Evolutionary conservation across 331 rosid species (phyloP).

Genomic region (Malus hybrid): DNA sequence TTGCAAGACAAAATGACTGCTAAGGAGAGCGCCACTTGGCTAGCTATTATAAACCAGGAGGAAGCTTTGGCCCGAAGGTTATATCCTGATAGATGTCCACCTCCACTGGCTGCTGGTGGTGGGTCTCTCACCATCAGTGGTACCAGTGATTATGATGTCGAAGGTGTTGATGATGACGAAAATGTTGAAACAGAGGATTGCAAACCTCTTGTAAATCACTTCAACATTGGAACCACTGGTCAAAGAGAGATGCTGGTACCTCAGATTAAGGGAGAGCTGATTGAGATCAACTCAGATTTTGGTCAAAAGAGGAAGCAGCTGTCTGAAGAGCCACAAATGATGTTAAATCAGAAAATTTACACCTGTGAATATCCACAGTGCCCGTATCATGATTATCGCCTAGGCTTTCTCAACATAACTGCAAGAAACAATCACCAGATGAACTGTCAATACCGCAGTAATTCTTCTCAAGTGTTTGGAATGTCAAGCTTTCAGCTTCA

Average conservation of each 20-base stretch:
- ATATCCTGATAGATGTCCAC: conserved; percentile 30
- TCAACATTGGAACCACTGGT: conserved; percentile 9
- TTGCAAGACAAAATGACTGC: conserved; percentile 51
- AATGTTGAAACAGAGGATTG: conserved; percentile 17
- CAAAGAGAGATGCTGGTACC: conserved; percentile 7
- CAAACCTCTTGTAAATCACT: conserved; percentile 14
- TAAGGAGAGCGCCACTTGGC: conserved; percentile 51
- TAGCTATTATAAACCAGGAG: conserved; percentile 42
- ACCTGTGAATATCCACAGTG: conserved; percentile 27
- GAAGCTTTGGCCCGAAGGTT: conserved; percentile 32
- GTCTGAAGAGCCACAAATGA: conserved; percentile 13
- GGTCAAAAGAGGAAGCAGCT: conserved; percentile 30
- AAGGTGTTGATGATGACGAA: conserved; percentile 26
- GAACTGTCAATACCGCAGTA: conserved; percentile 27
- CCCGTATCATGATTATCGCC: conserved; percentile 17
- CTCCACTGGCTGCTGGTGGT: conserved; percentile 14
- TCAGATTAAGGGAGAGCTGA: conserved; percentile 26
- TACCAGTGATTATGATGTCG: conserved; percentile 35
- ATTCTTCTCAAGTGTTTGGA: conserved; percentile 14
- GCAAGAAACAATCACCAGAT: conserved; percentile 40
- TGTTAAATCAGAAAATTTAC: conserved; percentile 22
- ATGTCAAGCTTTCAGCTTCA: conserved; percentile 15
- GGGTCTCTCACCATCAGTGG: conserved; percentile 25
- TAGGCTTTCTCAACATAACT: conserved; percentile 34
- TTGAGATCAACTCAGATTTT: conserved; percentile 19